phyloP scores from a whole-genome alignment of 331 rosid genomes.

The Cydonia oblonga region DNA sequence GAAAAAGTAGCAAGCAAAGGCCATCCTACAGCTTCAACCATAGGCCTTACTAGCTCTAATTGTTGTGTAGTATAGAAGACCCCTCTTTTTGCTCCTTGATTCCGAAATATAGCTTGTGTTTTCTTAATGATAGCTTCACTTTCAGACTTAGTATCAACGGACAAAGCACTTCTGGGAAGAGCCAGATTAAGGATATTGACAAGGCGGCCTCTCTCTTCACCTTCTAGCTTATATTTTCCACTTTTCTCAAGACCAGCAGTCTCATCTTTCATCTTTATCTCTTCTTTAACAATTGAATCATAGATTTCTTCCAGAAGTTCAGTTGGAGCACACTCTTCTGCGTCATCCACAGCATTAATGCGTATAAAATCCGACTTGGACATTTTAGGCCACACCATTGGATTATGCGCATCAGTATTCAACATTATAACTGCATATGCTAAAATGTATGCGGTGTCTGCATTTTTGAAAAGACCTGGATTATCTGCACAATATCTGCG shows the following conservation, averaged over 20 bases:
- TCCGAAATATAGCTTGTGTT: slow-evolving; percentile 85
- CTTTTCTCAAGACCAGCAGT: slow-evolving; percentile 45
- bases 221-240: slow-evolving; percentile 57
- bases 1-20: slow-evolving; percentile 98
- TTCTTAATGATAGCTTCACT: slow-evolving; percentile 88
- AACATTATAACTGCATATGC: slow-evolving; percentile 95
- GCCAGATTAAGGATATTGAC: slow-evolving; percentile 92
- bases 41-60: slow-evolving; percentile 97
- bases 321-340: slow-evolving; percentile 82
- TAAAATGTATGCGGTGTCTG: slow-evolving; percentile 96
- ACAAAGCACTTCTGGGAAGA: slow-evolving; percentile 66
- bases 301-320: slow-evolving; percentile 87
- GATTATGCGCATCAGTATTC: slow-evolving; percentile 98
- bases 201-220: slow-evolving; percentile 86
- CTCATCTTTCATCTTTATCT: slow-evolving; percentile 90
- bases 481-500: slow-evolving; percentile 95
- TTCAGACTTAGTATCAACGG: slow-evolving; percentile 68
- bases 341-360: slow-evolving; percentile 77
- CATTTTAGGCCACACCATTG: slow-evolving; percentile 99
- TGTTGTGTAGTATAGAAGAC: slow-evolving; percentile 84
- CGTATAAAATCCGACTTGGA: slow-evolving; percentile 82
- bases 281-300: slow-evolving; percentile 83
- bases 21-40: slow-evolving; percentile 99
- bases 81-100: slow-evolving; percentile 73
- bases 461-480: slow-evolving; percentile 88